These are phyloP conservation scores for Phytopythium cucurbitacearum DNA, from an alignment of 352 stramenopile genomes.

Conservation along the genomic window DNA sequence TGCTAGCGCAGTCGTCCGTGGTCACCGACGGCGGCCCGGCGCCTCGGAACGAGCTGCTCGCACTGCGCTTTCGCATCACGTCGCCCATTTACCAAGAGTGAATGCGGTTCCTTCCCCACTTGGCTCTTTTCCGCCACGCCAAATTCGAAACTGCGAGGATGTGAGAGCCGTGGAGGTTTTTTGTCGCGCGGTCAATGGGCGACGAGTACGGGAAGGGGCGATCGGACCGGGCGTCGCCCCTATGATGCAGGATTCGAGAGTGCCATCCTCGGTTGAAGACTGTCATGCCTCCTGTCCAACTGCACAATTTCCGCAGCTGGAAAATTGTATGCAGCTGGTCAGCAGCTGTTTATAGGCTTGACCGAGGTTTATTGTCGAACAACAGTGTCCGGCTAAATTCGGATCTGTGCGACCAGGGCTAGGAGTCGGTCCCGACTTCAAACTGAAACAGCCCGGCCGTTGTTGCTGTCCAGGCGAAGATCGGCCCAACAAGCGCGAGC, in stretches of 20 bases:
- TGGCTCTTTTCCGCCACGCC: conserved; percentile 10
- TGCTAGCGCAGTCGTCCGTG: not conserved
- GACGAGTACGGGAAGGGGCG: not conserved
- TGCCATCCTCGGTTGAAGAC: no score
- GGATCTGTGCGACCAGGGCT: no score
- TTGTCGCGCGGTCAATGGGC: not conserved
- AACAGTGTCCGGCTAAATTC: no score
- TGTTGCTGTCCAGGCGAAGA: no score
- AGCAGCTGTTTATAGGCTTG: no score
- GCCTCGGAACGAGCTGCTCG: not conserved
- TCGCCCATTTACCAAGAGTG: conserved; percentile 24
- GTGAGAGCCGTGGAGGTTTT: not conserved
- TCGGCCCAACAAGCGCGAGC: no score
- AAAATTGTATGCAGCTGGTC: no score
- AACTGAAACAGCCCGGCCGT: no score
- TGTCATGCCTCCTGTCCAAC: no score
- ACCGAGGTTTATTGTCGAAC: no score
- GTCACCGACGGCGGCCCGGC: conserved; percentile 5
- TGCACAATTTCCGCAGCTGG: no score
- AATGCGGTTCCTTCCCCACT: conserved; percentile 20
- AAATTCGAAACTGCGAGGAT: conserved; percentile 6
- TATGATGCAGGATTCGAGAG: not conserved
- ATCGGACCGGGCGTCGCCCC: not conserved
- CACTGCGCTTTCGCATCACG: conserved; percentile 26
- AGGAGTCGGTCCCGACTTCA: no score